Base-by-base conservation (phyloP, 208 protist genomes). In the Leptomonas seymouri region DNA sequence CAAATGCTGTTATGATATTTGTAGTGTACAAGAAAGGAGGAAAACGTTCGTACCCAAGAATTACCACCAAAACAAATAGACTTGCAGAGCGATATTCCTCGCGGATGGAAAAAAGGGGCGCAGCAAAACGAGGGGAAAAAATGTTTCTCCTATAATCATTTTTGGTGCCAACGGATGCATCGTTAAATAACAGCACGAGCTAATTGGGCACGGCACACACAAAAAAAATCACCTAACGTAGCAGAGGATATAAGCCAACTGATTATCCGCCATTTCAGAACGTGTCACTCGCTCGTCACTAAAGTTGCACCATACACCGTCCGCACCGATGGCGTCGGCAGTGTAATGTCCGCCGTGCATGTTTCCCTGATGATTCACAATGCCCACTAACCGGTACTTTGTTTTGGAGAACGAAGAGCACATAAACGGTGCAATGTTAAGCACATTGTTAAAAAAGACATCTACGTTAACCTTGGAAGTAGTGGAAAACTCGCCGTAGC, bases 301-400 rank as follows among this genome's bases (percentile, higher is more conserved):
- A 57, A 87, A 92, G 62, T 89, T 79, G 67, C 74, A 85, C 93
- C 95, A 98, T n/a, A 74, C 61, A 48, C 77, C 76, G 82, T 95
- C 80, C 23, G 46, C 28, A 20, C 79, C 81, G 51, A 80, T 34
- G 51, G 68, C 84, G 60, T 94, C 81, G 12, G 91, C 80, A 18
- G 95, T 98, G 59, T 98, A 98, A 65, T 98, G 95, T 20, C 95
- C 95, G 7, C 95, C 95, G 60, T 93, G 80, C 70, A 95, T 89
- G 68, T 91, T 92, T 21, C 95, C 95, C 62, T 86, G 74, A 56
- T 98, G 95, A 73, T 98, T 96, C 9, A 95, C 82, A 55, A 98
- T 79, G 3, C 80, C 92, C 16, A 91, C 81, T n/a, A 97, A 72
- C 21, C 76, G 58, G 61, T 96, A 98, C 42, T 81, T 64, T 0